These are phyloP conservation scores for Solanum bulbocastanum DNA, from an alignment of 257 asterid species.

Conservation along the genomic window DNA sequence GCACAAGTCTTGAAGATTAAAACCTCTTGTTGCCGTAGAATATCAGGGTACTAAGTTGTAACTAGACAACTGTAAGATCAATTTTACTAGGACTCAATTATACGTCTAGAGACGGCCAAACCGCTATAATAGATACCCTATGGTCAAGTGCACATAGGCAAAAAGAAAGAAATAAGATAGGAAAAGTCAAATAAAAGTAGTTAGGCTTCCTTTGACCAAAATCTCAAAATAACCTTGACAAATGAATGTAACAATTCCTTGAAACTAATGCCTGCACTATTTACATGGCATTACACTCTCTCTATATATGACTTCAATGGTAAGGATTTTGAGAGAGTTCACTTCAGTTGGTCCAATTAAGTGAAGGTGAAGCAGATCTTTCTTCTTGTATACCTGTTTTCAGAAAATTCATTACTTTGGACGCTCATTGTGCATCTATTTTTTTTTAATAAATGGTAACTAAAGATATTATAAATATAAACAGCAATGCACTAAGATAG, in stretches of 20 bases:
- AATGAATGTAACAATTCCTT: neutral
- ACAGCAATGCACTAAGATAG: neutral
- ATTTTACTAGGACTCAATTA: neutral
- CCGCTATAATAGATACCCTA: neutral
- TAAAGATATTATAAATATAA: neutral
- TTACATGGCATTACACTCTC: neutral
- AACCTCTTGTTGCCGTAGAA: neutral
- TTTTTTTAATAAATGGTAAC: neutral
- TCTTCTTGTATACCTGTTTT: neutral
- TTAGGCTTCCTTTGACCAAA: neutral
- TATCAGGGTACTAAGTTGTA: neutral
- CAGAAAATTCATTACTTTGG: neutral
- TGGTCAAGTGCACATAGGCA: neutral
- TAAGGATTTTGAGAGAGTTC: neutral
- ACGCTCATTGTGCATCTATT: neutral
- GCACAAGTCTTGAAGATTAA: neutral
- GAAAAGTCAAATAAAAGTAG: neutral
- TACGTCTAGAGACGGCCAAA: neutral
- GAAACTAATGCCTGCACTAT: neutral
- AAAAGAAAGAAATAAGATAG: neutral
- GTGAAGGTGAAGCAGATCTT: neutral
- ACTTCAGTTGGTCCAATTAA: neutral
- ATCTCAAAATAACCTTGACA: neutral
- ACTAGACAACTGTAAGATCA: neutral
- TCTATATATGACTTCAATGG: neutral